Base-by-base conservation (phyloP, 768 basidiomycete genomes). In the Suillus subalutaceus region DNA sequence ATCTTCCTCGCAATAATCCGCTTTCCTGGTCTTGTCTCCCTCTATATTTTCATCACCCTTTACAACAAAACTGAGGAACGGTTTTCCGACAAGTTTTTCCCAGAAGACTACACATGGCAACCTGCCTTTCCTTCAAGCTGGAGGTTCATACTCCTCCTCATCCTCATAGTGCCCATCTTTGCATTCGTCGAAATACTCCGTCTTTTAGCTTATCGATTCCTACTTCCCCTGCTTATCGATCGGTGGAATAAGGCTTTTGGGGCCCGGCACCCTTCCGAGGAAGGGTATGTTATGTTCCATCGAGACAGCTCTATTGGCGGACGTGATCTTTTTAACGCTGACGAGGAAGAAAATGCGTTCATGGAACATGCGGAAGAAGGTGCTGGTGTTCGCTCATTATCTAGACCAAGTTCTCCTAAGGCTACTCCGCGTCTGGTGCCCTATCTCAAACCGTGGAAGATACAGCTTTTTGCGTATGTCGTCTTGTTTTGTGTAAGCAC, bases 51-150 rank as follows among this genome's bases (percentile, higher is more conserved):
- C 16, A 7, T 55, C 38, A 0, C n/a, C 8, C 40, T 65, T 13
- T 66, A 65, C 53, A 2, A 10, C 15, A 23, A 12, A 2, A 52
- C 66, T 12, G 52, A 66, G 40, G 7, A n/a, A 10, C 41, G 10
- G 6, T 55, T 66, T 44, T 55, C 63, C 12, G 40, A 44, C 1
- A 32, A 56, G 50, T 64, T 65, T 20, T 66, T 66, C 10, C 16
- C 26, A 16, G 30, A 65, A 35, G 13, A 3, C 16, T 10, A 46
- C 7, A 23, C 46, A 12, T 66, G 63, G 63, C 15, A 8, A 20
- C 66, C 66, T 57, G 66, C 66, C 16, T 66, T 63, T 43, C 66
- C 66, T 16, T 38, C 53, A 4, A 66, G 66, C 12, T 66, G 66
- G 66, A 52, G 52, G 23, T 30, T 12, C 16, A 15, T 66, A 26